phyloP scores from a whole-genome alignment of 371 early-diverging fungal species.

The Mortierella sp. region DNA sequence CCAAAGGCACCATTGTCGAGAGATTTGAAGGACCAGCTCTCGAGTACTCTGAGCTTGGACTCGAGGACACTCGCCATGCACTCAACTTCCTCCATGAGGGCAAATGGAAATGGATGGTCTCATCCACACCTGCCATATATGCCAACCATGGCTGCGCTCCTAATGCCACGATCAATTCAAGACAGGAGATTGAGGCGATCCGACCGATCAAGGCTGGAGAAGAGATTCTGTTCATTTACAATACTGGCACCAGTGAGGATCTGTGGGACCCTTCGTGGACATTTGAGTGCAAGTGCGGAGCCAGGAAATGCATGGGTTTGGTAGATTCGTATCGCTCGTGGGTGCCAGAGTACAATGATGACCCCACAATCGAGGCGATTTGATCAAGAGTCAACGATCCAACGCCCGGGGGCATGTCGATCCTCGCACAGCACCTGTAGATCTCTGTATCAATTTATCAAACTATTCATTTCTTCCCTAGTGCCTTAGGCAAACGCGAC shows the following conservation, averaged over 20 bases:
- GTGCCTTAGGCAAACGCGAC: too few species aligned
- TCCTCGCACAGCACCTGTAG: too few species aligned
- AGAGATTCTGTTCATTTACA: constrained; percentile 1
- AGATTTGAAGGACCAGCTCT: constrained; percentile 16
- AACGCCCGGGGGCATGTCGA: too few species aligned
- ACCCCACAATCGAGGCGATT: too few species aligned
- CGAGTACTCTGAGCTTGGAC: constrained; percentile 17
- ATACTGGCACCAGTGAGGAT: constrained; percentile 1
- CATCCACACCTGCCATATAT: constrained; percentile 13
- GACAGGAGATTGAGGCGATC: constrained; percentile 17
- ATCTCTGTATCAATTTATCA: too few species aligned
- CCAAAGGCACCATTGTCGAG: constrained; percentile 11
- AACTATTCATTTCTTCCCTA: too few species aligned
- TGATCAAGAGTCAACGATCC: too few species aligned
- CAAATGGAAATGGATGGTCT: constrained; percentile 13
- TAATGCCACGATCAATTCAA: constrained; percentile 6
- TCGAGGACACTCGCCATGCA: constrained; percentile 1
- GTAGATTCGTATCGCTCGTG: constrained; percentile 10
- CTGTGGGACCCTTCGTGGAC: constrained; percentile 24
- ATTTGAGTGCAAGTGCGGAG: constrained; percentile 21
- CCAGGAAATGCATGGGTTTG: constrained; percentile 14
- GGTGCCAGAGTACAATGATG: background rate
- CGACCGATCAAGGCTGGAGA: constrained; percentile 15
- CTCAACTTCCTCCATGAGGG: constrained; percentile 4
- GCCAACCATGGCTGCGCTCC: constrained; percentile 20